Conservation (phyloP, 306 rosid species). For the Cicer judaicum region DNA sequence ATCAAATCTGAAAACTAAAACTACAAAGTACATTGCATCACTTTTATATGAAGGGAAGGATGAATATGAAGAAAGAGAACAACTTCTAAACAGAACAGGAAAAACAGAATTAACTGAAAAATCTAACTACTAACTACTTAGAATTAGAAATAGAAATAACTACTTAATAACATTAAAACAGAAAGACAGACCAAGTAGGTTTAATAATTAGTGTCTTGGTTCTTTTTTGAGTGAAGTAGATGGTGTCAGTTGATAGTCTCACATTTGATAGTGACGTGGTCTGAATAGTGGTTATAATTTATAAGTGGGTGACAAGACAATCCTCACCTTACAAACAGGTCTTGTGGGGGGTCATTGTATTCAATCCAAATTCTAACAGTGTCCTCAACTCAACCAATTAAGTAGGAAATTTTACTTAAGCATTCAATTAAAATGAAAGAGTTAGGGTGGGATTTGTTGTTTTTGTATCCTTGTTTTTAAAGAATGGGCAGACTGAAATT, state of each 20-base stretch:
- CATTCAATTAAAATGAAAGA: conserved; percentile 31
- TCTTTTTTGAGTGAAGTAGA: conserved; percentile 10
- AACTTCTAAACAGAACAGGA: too few species aligned
- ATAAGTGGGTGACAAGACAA: neutral
- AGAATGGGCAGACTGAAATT: conserved; percentile 15
- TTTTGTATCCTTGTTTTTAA: conserved; percentile 24
- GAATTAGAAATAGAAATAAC: too few species aligned
- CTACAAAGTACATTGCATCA: too few species aligned
- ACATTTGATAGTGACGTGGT: neutral
- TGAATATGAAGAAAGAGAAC: too few species aligned
- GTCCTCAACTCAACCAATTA: neutral
- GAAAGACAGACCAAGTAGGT: too few species aligned
- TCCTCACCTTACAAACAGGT: neutral
- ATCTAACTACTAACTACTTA: too few species aligned
- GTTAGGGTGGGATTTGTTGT: conserved; percentile 26
- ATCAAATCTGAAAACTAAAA: too few species aligned
- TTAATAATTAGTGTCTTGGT: neutral
- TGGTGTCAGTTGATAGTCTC: too few species aligned
- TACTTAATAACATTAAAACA: too few species aligned
- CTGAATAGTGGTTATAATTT: neutral
- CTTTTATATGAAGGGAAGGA: too few species aligned
- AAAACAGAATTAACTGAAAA: too few species aligned
- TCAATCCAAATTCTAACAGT: neutral
- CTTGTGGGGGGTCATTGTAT: neutral
- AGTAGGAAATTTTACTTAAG: conserved; percentile 31